phyloP scores from a whole-genome alignment of 2,329 filamentous ascomycete genomes.

The Penicillium sclerotigenum region DNA sequence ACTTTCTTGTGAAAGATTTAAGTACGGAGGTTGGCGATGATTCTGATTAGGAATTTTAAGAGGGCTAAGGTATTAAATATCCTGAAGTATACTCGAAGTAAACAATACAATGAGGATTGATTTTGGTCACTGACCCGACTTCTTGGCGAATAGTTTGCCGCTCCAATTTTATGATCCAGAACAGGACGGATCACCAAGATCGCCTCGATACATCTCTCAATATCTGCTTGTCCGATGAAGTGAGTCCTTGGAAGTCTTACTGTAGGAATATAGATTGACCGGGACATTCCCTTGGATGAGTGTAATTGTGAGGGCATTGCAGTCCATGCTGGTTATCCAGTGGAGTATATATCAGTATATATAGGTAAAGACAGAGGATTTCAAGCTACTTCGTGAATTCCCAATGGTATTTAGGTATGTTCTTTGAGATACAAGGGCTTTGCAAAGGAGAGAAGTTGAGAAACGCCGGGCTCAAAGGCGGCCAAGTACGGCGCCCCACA shows the following conservation, averaged over 20 bases:
- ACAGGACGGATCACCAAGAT: no score
- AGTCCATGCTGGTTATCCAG: neutral
- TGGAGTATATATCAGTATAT: neutral
- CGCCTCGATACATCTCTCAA: neutral
- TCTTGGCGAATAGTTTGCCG: no score
- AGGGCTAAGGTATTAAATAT: neutral
- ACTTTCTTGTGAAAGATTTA: neutral
- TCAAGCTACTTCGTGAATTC: neutral
- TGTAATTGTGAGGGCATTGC: neutral
- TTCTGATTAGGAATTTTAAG: neutral
- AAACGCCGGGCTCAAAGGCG: neutral
- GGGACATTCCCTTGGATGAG: neutral
- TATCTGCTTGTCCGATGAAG: neutral
- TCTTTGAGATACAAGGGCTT: neutral
- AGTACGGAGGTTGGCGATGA: no score
- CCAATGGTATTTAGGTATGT: neutral
- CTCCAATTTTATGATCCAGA: no score
- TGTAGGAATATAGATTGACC: neutral
- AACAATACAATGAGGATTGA: neutral
- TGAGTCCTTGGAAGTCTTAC: neutral
- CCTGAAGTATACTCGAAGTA: neutral
- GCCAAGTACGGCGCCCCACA: neutral
- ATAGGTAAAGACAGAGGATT: neutral
- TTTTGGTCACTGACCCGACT: neutral
- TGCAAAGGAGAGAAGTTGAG: neutral